Evolutionary conservation across 2,329 filamentous ascomycete genomes (phyloP).

Genomic region (Alternaria sp.): DNA sequence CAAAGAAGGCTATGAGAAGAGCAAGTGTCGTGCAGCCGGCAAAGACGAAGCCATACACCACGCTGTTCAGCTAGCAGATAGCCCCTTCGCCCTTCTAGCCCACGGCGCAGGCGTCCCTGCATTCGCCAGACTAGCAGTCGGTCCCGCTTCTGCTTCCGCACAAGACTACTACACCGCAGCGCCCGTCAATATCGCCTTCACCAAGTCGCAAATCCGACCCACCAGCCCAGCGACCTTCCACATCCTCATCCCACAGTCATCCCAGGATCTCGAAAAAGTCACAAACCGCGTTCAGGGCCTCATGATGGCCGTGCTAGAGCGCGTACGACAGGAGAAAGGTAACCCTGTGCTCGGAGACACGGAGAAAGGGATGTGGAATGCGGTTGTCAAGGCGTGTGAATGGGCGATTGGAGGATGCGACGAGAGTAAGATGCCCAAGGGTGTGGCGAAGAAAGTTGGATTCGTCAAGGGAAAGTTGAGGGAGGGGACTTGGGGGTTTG

Average conservation of each 20-base stretch:
- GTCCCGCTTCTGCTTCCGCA: constrained; percentile 22
- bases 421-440: constrained; percentile 34
- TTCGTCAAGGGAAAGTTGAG: constrained; percentile 33
- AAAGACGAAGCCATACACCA: constrained; percentile 30
- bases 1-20: constrained; percentile 27
- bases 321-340: constrained; percentile 30
- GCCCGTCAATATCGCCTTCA: constrained; percentile 30
- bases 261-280: constrained; percentile 22
- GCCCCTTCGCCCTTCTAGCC: constrained; percentile 28
- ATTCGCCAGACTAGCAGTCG: constrained; percentile 36
- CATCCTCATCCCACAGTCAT: constrained; percentile 26
- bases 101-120: constrained; percentile 18
- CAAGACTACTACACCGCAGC: constrained; percentile 25
- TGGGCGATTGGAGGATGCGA: constrained; percentile 33
- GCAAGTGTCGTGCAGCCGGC: constrained; percentile 24
- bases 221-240: constrained; percentile 23
- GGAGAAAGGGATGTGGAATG: constrained; percentile 33
- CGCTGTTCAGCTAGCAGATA: constrained; percentile 35
- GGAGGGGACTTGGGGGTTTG: constrained; percentile 32
- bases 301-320: constrained; percentile 42
- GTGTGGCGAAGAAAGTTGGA: constrained; percentile 32
- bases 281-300: constrained; percentile 35
- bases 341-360: constrained; percentile 20
- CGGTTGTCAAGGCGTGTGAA: constrained; percentile 28
- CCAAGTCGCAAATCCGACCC: constrained; percentile 18